phyloP scores from a whole-genome alignment of 768 basidiomycete species.

The Dacryopinax spathularia region DNA sequence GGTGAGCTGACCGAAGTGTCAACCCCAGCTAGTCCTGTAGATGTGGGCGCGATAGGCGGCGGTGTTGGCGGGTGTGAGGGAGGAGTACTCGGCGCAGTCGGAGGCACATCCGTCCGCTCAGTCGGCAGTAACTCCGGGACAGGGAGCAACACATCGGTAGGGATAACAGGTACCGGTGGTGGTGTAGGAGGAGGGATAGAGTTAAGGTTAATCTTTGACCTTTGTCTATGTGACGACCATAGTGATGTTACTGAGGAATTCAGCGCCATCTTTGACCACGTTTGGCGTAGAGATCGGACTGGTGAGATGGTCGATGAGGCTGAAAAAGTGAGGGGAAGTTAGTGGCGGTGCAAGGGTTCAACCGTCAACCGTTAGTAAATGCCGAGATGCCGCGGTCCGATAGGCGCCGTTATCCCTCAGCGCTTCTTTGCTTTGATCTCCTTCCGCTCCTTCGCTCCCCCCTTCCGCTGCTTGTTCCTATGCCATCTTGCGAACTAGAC shows the following conservation, averaged over 20 bases:
- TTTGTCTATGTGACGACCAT: slow-evolving; percentile 1
- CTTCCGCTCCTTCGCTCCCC: too few relatives aligned
- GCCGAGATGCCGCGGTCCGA: too few relatives aligned
- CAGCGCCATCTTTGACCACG: not conserved
- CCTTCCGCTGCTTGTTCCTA: too few relatives aligned
- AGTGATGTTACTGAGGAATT: not conserved
- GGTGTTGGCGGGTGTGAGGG: not conserved
- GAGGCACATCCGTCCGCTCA: not conserved
- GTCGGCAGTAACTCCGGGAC: not conserved
- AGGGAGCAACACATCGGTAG: not conserved
- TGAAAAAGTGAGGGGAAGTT: not conserved
- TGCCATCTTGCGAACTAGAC: too few relatives aligned
- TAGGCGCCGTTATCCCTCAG: too few relatives aligned
- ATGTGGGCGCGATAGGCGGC: not conserved
- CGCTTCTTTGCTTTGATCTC: too few relatives aligned
- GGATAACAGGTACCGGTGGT: not conserved
- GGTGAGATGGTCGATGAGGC: not conserved
- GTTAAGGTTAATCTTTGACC: not conserved
- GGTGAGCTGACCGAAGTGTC: not conserved
- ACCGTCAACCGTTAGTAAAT: too few relatives aligned
- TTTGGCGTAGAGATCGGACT: not conserved
- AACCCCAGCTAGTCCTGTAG: not conserved
- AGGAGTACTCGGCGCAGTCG: not conserved
- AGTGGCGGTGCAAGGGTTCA: slow-evolving; percentile 1
- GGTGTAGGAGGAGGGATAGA: not conserved